Base-by-base conservation (phyloP, 768 basidiomycete species). In the Suillus alpinus region DNA sequence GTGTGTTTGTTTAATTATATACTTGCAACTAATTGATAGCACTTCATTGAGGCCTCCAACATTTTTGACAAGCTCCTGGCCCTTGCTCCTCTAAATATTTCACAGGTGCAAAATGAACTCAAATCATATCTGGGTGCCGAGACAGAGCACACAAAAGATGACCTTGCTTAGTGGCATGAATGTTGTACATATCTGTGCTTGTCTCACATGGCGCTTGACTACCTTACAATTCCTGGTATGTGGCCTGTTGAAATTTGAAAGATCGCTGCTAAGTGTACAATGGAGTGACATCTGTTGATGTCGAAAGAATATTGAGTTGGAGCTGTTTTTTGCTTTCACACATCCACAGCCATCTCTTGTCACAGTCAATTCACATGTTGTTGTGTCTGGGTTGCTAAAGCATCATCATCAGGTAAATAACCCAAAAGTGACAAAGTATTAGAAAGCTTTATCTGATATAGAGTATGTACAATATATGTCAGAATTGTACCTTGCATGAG, bases 201-300 rank as follows among this genome's bases (percentile, higher is more conserved):
- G 1, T 72, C 69, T 1, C 62, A 67, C 0, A 75, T 78, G 75
- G 76, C 71, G 4, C 47, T 72, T 4, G 71, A 77, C 56, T 76
- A 76, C 37, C 64, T 73, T 2, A 61, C 60, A 8, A 71, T 75
- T 47, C 74, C 70, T 6, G 70, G 73, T 73, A 58, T 12, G 68
- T 71, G 58, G 6, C 64, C 53, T 1, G 57, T 68, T 2, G 18
- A 29, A 43, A n/a, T 66, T 56, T 66, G 62, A 41, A 31, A 49
- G 34, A 40, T 36, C 1, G 20, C 31, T 41, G 18, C 40, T 41
- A 58, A 67, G 68, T 49, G 23, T n/a, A 43, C 4, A 9, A 0
- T 59, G 16, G n/a, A 62, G 63, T 61, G 10, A 63, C 63, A 13
- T 63, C 61, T 18, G 58, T 57, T 6, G 46, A 47, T 14, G 49